These are phyloP conservation scores for Quercus phellos DNA, from an alignment of 331 rosid genomes.

Conservation along the genomic window DNA sequence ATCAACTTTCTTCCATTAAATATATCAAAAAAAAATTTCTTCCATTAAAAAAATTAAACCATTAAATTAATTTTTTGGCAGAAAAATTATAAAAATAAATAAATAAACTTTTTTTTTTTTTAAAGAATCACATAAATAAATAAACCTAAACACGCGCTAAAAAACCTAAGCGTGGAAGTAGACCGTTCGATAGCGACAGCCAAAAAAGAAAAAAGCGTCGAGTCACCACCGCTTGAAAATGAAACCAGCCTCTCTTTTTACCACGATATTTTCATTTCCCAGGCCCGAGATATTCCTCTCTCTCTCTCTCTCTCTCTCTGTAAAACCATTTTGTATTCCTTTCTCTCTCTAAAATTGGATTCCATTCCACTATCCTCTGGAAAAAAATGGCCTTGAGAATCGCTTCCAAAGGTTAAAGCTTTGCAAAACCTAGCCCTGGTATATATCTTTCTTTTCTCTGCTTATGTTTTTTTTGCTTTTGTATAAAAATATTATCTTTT, in stretches of 20 bases:
- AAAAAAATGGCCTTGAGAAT: slow-evolving; percentile 11
- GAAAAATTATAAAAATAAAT: too few relatives aligned
- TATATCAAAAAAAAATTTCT: too few relatives aligned
- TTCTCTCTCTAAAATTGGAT: slow-evolving; percentile 10
- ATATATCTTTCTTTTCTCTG: neutral
- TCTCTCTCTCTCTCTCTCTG: neutral
- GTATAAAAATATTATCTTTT: neutral
- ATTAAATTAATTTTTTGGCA: too few relatives aligned
- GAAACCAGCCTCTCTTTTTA: slow-evolving; percentile 11
- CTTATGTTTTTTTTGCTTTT: neutral
- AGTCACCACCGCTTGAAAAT: slow-evolving; percentile 13
- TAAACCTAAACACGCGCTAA: neutral
- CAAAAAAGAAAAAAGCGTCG: slow-evolving; percentile 9
- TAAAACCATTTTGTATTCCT: neutral
- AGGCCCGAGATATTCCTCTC: slow-evolving; percentile 12
- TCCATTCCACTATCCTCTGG: slow-evolving; percentile 15
- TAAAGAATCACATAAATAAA: too few relatives aligned
- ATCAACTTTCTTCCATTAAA: too few relatives aligned
- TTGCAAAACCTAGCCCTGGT: slow-evolving; percentile 34
- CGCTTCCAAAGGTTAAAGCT: slow-evolving; percentile 23
- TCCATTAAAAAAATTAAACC: too few relatives aligned
- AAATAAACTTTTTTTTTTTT: too few relatives aligned
- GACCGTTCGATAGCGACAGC: slow-evolving; percentile 14
- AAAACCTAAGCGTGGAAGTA: slow-evolving; percentile 1
- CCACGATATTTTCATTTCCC: slow-evolving; percentile 34